These are phyloP conservation scores for Fusarium drepaniforme DNA, from an alignment of 2,329 filamentous ascomycete species.

Conservation along the genomic window DNA sequence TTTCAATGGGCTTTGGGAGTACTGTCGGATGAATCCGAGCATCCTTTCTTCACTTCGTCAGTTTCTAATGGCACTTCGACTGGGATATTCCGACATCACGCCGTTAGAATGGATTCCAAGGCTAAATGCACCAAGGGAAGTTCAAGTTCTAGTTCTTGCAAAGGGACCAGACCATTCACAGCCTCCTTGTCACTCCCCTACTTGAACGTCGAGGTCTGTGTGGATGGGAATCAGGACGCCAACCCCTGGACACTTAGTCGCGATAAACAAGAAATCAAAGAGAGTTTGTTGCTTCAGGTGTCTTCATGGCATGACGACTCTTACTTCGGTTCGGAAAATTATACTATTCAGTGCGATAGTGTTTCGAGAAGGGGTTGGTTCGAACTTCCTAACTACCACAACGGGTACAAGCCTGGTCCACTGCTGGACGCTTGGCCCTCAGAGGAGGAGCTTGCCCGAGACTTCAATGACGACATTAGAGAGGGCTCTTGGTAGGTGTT, in stretches of 20 bases:
- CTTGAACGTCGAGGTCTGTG: conserved; percentile 1
- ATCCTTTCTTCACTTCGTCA: conserved; percentile 15
- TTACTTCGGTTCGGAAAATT: background rate
- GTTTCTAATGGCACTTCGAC: conserved; percentile 10
- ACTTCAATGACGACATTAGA: conserved; percentile 1
- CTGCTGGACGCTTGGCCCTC: conserved; percentile 18
- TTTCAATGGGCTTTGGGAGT: background rate
- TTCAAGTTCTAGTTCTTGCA: background rate
- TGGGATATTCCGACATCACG: conserved; percentile 12
- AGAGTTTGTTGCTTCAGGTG: conserved; percentile 14
- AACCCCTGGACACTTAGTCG: conserved; percentile 11
- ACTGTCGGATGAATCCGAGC: background rate
- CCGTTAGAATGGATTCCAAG: conserved; percentile 20
- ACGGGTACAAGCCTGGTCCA: background rate
- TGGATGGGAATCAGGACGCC: conserved; percentile 6
- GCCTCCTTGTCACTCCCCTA: background rate
- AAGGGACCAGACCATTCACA: background rate
- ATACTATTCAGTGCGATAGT: conserved; percentile 10
- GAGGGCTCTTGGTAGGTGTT: background rate
- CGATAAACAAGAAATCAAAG: conserved; percentile 20
- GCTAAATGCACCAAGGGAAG: background rate
- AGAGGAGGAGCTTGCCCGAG: background rate
- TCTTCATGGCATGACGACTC: background rate
- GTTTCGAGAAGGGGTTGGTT: conserved; percentile 31
- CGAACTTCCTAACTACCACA: conserved; percentile 22